Percentiles rank a stretch among this genome's conserved stretches.
phyloP scores from a whole-genome alignment of 2,329 filamentous ascomycete species.

The Periconia sp. region DNA sequence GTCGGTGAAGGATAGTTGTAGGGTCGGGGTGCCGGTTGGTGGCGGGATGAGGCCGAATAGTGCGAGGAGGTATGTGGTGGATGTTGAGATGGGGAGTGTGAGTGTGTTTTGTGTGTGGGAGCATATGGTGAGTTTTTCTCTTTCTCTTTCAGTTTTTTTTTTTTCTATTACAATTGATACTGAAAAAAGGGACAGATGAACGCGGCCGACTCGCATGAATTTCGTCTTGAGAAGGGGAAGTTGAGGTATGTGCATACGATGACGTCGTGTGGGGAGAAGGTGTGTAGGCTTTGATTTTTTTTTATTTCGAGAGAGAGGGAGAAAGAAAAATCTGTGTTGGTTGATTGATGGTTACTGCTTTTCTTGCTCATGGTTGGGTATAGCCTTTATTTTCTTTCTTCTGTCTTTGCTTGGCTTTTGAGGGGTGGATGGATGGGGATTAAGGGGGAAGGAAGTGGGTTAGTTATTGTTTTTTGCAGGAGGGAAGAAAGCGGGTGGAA shows the following conservation, averaged over 20 bases:
- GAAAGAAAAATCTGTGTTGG: too few species aligned
- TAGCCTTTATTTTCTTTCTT: too few species aligned
- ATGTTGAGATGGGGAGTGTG: slow-evolving; percentile 24
- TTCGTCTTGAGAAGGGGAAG: slow-evolving; percentile 23
- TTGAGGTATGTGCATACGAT: slow-evolving; percentile 36
- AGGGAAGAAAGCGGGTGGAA: too few species aligned
- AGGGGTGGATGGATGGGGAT: too few species aligned
- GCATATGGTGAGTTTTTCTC: slow-evolving; percentile 17
- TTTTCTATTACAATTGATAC: neutral
- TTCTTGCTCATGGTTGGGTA: too few species aligned
- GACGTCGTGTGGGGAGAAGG: slow-evolving; percentile 24
- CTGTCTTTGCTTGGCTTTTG: too few species aligned
- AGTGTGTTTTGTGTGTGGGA: slow-evolving; percentile 26
- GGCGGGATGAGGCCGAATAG: slow-evolving; percentile 14
- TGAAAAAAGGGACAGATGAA: slow-evolving; percentile 13
- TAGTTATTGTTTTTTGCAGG: too few species aligned
- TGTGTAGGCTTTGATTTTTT: slow-evolving; percentile 18
- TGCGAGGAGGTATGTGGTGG: slow-evolving; percentile 21
- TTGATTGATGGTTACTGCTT: too few species aligned
- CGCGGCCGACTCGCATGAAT: slow-evolving; percentile 27
- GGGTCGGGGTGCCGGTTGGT: slow-evolving; percentile 20
- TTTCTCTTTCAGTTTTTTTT: neutral
- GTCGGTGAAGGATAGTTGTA: slow-evolving; percentile 17
- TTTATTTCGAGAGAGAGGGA: too few species aligned
- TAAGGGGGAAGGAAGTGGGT: too few species aligned